Evolutionary conservation across 148 eudicot species (phyloP), one percentile per base, ranked within the genome.

Genomic region (Talinum fruticosum): DNA sequence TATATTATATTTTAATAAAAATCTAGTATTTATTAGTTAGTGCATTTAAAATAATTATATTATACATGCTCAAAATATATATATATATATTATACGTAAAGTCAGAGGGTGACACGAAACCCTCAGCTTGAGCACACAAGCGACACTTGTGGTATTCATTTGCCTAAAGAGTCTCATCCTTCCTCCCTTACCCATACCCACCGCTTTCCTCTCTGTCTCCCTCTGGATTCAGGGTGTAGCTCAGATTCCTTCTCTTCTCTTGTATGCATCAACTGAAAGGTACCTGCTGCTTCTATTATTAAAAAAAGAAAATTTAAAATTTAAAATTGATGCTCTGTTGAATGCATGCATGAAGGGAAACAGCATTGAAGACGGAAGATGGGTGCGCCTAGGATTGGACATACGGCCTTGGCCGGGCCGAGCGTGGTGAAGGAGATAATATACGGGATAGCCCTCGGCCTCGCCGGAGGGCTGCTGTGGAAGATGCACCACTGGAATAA

Each of bases 401-500:
- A 75, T 75, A 79, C 32, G 23, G 47, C 32, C 1, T 41, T 47
- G 2, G 62, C 47, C 12, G 16, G 74, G 65, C 82, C 82, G 2
- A 80, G 75, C 15, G 71, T 80, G 65, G 1, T 80, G 34, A 80
- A 70, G 71, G 79, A 75, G 71, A 80, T 75, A 1, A 36, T 80
- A 30, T 67, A 54, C n/a, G 78, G 78, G n/a, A 75, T 57, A 18
- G 59, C 45, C 73, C 74, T 80, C 24, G 82, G 75, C 28, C 28
- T 75, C 2, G 74, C 49, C 1, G 74, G 34, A 10, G 82, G 82
- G 24, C 30, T 69, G 21, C 59, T 75, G 23, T 80, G 82, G 82
- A 80, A 80, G 78, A 80, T 69, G 82, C 82, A 80, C 62, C 82
- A 80, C 44, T 80, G 82, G 82, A 80, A 80, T 51, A 69, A 75